Conservation (phyloP, 2,329 filamentous ascomycete genomes). For the Pleomassaria siparia region DNA sequence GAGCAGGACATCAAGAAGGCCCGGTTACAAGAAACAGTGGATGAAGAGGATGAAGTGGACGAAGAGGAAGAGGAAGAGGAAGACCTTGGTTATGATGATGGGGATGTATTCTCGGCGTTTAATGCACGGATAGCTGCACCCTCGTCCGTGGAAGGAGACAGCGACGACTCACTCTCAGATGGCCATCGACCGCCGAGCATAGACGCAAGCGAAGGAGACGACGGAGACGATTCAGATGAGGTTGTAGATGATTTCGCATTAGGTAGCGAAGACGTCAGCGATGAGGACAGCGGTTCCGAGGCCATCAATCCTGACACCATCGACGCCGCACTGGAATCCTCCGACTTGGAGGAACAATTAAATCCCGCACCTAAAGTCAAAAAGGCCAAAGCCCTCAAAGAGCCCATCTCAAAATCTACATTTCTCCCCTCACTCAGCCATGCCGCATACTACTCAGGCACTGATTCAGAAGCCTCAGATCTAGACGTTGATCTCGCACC, state of each 20-base stretch:
- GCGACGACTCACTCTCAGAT: slow-evolving; percentile 29
- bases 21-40: slow-evolving; percentile 13
- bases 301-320: neutral
- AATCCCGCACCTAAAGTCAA: slow-evolving; percentile 19
- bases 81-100: slow-evolving; percentile 20
- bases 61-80: slow-evolving; percentile 15
- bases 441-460: slow-evolving; percentile 77
- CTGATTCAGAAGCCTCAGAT: slow-evolving; percentile 69
- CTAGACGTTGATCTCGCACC: slow-evolving; percentile 52
- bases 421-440: slow-evolving; percentile 75
- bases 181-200: slow-evolving; percentile 35
- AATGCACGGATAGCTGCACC: slow-evolving; percentile 44
- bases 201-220: slow-evolving; percentile 24
- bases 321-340: neutral
- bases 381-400: slow-evolving; percentile 12
- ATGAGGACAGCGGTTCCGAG: neutral
- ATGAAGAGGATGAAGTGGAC: slow-evolving; percentile 14
- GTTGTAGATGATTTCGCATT: slow-evolving; percentile 7
- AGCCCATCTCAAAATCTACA: slow-evolving; percentile 49
- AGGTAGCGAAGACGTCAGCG: neutral
- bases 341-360: slow-evolving; percentile 17
- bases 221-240: slow-evolving; percentile 12
- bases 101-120: slow-evolving; percentile 38
- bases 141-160: slow-evolving; percentile 37
- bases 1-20: slow-evolving; percentile 18